Evolutionary conservation across 78 protist genomes (phyloP), one percentile per base, ranked within the genome.

Genomic region (Guillardia theta): DNA sequence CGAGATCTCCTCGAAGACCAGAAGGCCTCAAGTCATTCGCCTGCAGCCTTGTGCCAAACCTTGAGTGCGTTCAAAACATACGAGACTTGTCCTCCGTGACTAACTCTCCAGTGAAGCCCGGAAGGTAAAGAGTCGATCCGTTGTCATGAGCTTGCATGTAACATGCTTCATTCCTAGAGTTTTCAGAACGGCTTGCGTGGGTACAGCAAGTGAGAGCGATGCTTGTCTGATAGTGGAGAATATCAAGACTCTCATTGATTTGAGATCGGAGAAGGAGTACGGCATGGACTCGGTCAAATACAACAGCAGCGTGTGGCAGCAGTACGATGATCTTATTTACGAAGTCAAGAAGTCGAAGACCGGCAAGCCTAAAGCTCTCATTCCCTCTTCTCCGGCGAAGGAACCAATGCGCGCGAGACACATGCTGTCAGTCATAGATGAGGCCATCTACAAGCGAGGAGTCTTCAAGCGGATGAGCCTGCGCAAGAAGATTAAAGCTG

Each of bases 391-490:
- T 3, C 6, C 87, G 87, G 39, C 3, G 87, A 24, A 70, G 6
- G 70, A 30, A 30, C 70, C 21, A 43, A 36, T 43, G 41, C 48
- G 90, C 90, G 1, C 50, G 48, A 46, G 90, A 10, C 90, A 78
- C 48, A 78, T 78, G 90, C 90, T 78, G 43, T 78, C 90, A 44
- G 90, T 78, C 24, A 78, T 78, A 10, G 90, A 78, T 8, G 90
- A 78, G 50, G 22, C 24, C 33, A 78, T 78, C 33, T 78, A 78
- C 48, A 78, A 78, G 90, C 45, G 90, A 6, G 90, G 90, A 18
- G 90, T 78, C 18, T 78, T 78, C 90, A 78, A 78, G 48, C 45
- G 48, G 45, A 18, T 78, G 10, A 30, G 48, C 12, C 18, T n/a
- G 21, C 19, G 4, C 15, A 78, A 78, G 90, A 44, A 78, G 33